Evolutionary conservation across 2,329 filamentous ascomycete genomes (phyloP).

Genomic region (Alternaria infectoria): DNA sequence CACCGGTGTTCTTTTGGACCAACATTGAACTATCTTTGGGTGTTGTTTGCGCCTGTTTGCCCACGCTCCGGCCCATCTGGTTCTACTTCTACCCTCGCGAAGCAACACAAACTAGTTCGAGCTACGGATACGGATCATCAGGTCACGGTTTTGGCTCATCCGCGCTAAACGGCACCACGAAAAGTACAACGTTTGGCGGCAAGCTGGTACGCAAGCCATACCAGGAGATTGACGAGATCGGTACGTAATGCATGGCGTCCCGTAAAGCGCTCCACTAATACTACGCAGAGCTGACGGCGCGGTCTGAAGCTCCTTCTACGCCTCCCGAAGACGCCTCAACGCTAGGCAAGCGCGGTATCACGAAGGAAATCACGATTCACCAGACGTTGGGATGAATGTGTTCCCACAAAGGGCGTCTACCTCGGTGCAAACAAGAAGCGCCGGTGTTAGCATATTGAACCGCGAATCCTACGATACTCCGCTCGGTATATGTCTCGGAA

Average conservation of each 20-base stretch:
- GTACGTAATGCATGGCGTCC: background rate
- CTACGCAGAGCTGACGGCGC: conserved; percentile 19
- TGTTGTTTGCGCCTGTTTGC: conserved; percentile 33
- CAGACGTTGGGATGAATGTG: conserved; percentile 14
- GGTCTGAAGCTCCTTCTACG: conserved; percentile 10
- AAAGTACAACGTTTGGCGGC: conserved; percentile 12
- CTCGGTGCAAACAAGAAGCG: background rate
- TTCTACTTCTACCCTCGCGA: conserved; percentile 22
- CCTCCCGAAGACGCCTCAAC: conserved; percentile 6
- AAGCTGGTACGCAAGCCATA: conserved; percentile 23
- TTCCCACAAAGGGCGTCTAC: background rate
- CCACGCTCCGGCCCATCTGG: conserved; percentile 34
- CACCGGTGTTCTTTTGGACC: conserved; percentile 38
- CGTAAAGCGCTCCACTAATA: background rate
- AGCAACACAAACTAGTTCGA: conserved; percentile 12
- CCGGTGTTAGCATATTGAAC: background rate
- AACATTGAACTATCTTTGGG: conserved; percentile 38
- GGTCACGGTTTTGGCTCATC: conserved; percentile 20
- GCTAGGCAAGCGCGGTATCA: conserved; percentile 11
- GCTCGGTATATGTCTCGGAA: background rate
- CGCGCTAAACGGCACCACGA: conserved; percentile 14
- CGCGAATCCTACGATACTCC: background rate
- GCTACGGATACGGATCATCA: conserved; percentile 20
- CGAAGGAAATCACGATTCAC: conserved; percentile 22
- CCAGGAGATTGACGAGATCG: conserved; percentile 28